Conservation (phyloP, 116 monocot species). For the Papilionanthe hybrid region DNA sequence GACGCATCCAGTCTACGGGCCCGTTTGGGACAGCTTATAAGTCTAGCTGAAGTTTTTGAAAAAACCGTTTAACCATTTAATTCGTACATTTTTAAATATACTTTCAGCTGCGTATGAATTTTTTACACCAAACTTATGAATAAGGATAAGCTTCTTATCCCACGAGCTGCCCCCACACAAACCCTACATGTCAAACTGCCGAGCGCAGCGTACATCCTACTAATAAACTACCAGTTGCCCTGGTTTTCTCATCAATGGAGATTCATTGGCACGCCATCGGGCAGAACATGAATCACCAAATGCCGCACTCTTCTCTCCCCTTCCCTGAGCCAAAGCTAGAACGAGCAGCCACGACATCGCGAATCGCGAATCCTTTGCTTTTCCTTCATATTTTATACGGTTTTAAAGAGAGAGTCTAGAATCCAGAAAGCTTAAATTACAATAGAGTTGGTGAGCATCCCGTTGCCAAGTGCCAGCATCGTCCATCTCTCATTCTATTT, state of each 20-base stretch:
- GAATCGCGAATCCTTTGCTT: not conserved
- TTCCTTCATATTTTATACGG: not conserved
- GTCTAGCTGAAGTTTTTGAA: too few relatives aligned
- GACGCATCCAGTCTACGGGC: too few relatives aligned
- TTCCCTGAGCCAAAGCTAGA: not conserved
- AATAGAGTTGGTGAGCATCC: slow-evolving; percentile 8
- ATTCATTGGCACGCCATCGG: not conserved
- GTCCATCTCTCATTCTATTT: not conserved
- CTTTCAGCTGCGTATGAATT: too few relatives aligned
- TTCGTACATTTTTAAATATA: too few relatives aligned
- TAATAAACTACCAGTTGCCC: not conserved
- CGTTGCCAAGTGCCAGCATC: not conserved
- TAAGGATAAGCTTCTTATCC: too few relatives aligned
- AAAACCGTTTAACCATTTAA: too few relatives aligned
- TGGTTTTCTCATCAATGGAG: not conserved
- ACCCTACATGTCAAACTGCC: too few relatives aligned
- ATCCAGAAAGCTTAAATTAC: not conserved
- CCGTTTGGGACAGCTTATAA: too few relatives aligned
- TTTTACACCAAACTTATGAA: too few relatives aligned
- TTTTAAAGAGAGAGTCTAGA: not conserved
- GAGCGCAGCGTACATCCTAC: too few relatives aligned
- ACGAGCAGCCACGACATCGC: not conserved
- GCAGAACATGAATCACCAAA: not conserved
- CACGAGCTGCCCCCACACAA: too few relatives aligned
- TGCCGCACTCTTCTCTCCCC: not conserved